Evolutionary conservation across 1,284 basidiomycete genomes (phyloP), one percentile per base, ranked within the genome.

Genomic region (Moniliophthora roreri): DNA sequence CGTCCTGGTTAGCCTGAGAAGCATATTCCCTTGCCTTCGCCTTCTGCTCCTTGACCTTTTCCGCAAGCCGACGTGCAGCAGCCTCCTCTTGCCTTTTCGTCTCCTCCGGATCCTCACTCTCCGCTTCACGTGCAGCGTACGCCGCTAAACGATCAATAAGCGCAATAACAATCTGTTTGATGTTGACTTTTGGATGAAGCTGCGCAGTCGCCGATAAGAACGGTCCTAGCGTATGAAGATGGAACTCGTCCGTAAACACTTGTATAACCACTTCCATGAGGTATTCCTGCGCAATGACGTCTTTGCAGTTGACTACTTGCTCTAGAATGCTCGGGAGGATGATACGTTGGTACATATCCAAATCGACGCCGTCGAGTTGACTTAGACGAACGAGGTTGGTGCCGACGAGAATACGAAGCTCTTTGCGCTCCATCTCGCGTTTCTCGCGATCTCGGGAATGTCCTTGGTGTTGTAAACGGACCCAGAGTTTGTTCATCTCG

Each of bases 401-500:
- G 16, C 95, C 95, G 58, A 98, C 95, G 35, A 98, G 79, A 57
- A 98, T 97, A 7, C 95, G 86, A 48, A 98, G 74, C 62, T 98
- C 95, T 54, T 87, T 85, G 34, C 95, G 86, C 66, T 98, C 95
- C 80, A 95, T 78, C 69, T 98, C 95, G 51, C 95, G 87, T 70
- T 95, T 95, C 69, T 98, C 95, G 50, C 93, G 85, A 69, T 98
- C 95, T 42, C 93, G 83, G 5, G 94, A 95, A 66, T 96, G 93
- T 0, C 95, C 95, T 66, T 95, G 91, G 64, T 98, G 95, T 69
- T 98, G 95, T 20, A 98, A 78, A 40, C 95, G 87, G 1, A 98
- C 95, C 95, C 95, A 98, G 24, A 98, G 85, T 70, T 97, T 98
- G 81, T 97, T 98, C 95, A 97, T 98, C 68, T 98, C 95, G 67